Conservation (phyloP, 805 yeast genomes). For the Wickerhamomyces ciferrii region DNA sequence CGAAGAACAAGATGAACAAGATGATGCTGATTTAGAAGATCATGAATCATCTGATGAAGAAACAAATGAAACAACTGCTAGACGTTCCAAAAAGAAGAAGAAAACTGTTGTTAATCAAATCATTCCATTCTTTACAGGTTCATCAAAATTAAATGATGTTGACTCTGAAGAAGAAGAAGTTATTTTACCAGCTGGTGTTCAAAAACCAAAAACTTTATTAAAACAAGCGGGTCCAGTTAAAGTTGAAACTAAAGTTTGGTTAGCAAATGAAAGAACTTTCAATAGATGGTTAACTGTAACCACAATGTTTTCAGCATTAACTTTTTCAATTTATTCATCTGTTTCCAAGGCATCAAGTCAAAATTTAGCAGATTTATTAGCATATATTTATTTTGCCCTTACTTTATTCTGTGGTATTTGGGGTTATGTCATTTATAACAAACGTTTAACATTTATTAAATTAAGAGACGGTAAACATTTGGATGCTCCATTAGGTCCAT, state of each 20-base stretch:
- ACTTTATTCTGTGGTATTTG: conserved; percentile 82
- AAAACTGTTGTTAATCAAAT: conserved; percentile 24
- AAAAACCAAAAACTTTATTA: conserved; percentile 70
- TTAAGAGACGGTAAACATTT: conserved; percentile 83
- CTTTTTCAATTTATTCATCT: conserved; percentile 79
- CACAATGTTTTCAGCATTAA: conserved; percentile 74
- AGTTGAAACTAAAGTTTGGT: conserved; percentile 97
- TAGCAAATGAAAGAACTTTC: conserved; percentile 97
- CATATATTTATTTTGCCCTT: conserved; percentile 74
- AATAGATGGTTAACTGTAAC: conserved; percentile 93
- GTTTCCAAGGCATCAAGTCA: conserved; percentile 62
- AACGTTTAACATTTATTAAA: conserved; percentile 66
- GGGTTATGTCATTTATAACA: conserved; percentile 79
- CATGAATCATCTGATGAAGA: conserved; percentile 50
- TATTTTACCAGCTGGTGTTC: conserved; percentile 83
- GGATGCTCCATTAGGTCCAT: conserved; percentile 88
- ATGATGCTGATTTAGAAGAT: conserved; percentile 46
- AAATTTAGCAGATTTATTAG: conserved; percentile 59
- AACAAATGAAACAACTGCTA: background rate
- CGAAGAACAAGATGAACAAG: conserved; percentile 2
- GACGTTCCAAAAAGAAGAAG: conserved; percentile 22
- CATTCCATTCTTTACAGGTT: conserved; percentile 31
- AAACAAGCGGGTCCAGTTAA: conserved; percentile 89
- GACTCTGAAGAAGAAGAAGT: conserved; percentile 89
- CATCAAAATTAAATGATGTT: conserved; percentile 44